phyloP scores from a whole-genome alignment of 805 yeast species.

The Yamadazyma laniorum region DNA sequence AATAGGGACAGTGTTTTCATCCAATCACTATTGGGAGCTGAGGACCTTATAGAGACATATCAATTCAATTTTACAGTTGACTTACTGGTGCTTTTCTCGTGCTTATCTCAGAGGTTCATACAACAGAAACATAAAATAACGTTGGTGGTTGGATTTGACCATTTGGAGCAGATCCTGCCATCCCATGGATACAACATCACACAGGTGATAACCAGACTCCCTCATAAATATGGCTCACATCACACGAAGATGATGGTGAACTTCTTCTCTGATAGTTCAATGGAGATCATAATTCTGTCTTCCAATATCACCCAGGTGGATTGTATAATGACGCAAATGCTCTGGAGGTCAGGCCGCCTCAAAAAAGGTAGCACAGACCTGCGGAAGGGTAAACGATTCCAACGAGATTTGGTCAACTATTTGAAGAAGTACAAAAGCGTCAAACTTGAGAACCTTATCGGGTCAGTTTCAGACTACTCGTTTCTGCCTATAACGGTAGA shows the following conservation, averaged over 20 bases:
- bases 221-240: slow-evolving; percentile 45
- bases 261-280: slow-evolving; percentile 42
- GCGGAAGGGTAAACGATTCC: slow-evolving; percentile 32
- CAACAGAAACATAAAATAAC: slow-evolving; percentile 20
- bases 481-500: slow-evolving; percentile 50
- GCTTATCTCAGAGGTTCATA: slow-evolving; percentile 25
- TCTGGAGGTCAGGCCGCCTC: slow-evolving; percentile 58
- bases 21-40: slow-evolving; percentile 28
- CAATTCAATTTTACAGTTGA: slow-evolving; percentile 52
- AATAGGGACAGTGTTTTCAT: slow-evolving; percentile 25
- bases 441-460: slow-evolving; percentile 25
- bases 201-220: slow-evolving; percentile 33
- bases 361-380: slow-evolving; percentile 12
- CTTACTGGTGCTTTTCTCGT: slow-evolving; percentile 35
- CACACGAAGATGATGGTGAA: slow-evolving; percentile 71
- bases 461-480: slow-evolving; percentile 33
- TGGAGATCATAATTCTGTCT: slow-evolving; percentile 57
- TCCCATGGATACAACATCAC: slow-evolving; percentile 18
- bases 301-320: slow-evolving; percentile 58
- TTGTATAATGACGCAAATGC: slow-evolving; percentile 61
- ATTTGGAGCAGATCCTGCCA: neutral
- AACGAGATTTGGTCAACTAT: slow-evolving; percentile 44
- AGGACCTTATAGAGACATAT: slow-evolving; percentile 33
- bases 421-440: slow-evolving; percentile 40
- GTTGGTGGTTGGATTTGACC: slow-evolving; percentile 27